Base-by-base conservation (phyloP, 306 rosid species). In the Sicyos edulis region DNA sequence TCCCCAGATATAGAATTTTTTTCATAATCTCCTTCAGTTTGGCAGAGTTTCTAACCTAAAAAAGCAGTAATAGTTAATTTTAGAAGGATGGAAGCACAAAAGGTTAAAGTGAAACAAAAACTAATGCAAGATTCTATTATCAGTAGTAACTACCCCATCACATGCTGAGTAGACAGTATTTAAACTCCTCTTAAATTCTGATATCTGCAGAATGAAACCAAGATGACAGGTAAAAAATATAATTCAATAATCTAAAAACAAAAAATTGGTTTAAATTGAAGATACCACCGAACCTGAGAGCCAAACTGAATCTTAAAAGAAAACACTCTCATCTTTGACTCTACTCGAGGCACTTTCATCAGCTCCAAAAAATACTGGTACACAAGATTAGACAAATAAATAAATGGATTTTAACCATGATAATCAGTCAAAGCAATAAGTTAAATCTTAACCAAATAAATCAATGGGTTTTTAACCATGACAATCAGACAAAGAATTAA, bases 341-440 rank as follows among this genome's bases (percentile, higher is more conserved):
- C 97, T 82, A 95, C 99, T 77, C 99, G 88, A 67, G 97, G 99
- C 68, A 95, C 99, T 85, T 89, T 95, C 99, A 95, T 87, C 80
- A 81, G 85, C 89, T 95, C 99, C 88, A 95, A 71, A 81, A 95
- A 89, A 76, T 45, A 91, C 99, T 95, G 91, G 79, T 77, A 84
- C 75, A 85, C 17, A 69, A 72, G 40, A 44, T 49, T 51, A 55
- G 73, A 74, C 76, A 74, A 77, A 51, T 63, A 69, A 70, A 64
- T 57, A 77, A 67, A 72, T 71, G 34, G 37, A 29, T 71, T 29
- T 32, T 6, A 11, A 32, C 32, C 59, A 67, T 51, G 24, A 69
- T 26, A 49, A 16, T 22, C 58, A 67, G 40, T 13, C 29, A 13
- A 66, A 42, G 34, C 50, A 63, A 21, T 21, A 67, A 49, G 19